phyloP scores from a whole-genome alignment of 495 filamentous ascomycete genomes.

The Xylaria telfairii region DNA sequence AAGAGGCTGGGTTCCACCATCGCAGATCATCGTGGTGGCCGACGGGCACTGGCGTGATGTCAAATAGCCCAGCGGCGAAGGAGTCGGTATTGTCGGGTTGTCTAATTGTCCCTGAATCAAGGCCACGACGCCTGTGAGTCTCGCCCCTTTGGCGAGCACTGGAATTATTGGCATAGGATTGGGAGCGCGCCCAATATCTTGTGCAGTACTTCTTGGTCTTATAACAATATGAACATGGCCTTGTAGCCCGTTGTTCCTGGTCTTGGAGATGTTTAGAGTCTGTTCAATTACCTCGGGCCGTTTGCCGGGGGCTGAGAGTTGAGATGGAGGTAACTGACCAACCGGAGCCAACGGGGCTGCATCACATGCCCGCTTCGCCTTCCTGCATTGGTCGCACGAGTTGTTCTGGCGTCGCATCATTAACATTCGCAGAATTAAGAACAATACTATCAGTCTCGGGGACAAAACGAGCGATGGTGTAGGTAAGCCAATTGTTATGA shows the following conservation, averaged over 20 bases:
- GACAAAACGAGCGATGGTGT: background rate
- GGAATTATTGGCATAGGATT: constrained; percentile 11
- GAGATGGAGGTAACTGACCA: background rate
- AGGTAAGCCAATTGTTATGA: background rate
- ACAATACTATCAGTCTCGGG: background rate
- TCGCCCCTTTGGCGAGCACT: background rate
- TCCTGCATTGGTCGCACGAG: constrained; percentile 54
- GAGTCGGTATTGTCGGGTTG: background rate
- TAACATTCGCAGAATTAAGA: background rate
- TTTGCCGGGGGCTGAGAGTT: constrained; percentile 1
- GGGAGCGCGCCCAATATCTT: constrained; percentile 38
- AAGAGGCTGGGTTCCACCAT: background rate
- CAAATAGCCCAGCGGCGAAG: background rate
- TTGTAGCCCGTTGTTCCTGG: background rate
- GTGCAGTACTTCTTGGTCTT: constrained; percentile 44
- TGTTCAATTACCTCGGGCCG: background rate
- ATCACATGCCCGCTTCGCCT: constrained; percentile 53
- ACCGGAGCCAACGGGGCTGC: constrained; percentile 24
- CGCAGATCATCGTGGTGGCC: background rate
- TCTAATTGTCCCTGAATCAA: background rate
- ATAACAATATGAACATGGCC: constrained; percentile 40
- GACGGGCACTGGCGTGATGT: background rate
- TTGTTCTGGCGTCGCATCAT: constrained; percentile 43
- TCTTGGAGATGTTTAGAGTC: constrained; percentile 1
- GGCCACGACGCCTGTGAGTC: background rate